Evolutionary conservation across 768 basidiomycete genomes (phyloP), one percentile per base, ranked within the genome.

Genomic region (Punctularia strigosozonata): DNA sequence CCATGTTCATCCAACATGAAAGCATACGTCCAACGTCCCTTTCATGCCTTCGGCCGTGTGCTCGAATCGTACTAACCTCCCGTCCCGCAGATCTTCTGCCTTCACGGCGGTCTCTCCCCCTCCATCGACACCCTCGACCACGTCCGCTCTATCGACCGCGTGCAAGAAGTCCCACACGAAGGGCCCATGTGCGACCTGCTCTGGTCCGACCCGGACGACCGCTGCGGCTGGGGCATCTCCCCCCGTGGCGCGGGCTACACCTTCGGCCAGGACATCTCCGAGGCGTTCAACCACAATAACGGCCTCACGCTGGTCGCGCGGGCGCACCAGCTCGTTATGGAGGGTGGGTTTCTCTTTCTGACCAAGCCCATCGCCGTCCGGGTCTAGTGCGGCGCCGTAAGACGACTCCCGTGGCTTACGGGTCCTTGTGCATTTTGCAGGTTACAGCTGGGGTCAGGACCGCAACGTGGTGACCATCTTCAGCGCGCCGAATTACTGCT

Each of bases 51-150:
- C n/a, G n/a, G n/a, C n/a, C n/a, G n/a, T n/a, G n/a, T n/a, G n/a
- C n/a, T n/a, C n/a, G n/a, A n/a, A 28, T 33, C 13, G 25, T 30
- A 26, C n/a, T 38, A 25, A 39, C 37, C 25, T 31, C 32, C 24
- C 40, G 33, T 40, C 37, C 40, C 34, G 21, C 54, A 97, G 94
- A 97, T 97, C 75, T 97, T 97, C 73, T 98, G 94, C 61, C 73
- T 97, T 40, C 92, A 97, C 57, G 94, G 94, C 32, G 92, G 94
- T 39, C 79, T 97, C 26, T 98, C 92, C 38, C 95, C 95, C 15
- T 98, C 95, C 44, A 98, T 98, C 62, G 94, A 99, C 66, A 98
- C 95, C 47, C 83, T 99, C 49, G 95, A 99, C 70, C 95, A 99
- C 55, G 94, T 99, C 47, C 88, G 95, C 46, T 82, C 89, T 36